Base-by-base conservation (phyloP, 805 yeast genomes). In the Candida alai region DNA sequence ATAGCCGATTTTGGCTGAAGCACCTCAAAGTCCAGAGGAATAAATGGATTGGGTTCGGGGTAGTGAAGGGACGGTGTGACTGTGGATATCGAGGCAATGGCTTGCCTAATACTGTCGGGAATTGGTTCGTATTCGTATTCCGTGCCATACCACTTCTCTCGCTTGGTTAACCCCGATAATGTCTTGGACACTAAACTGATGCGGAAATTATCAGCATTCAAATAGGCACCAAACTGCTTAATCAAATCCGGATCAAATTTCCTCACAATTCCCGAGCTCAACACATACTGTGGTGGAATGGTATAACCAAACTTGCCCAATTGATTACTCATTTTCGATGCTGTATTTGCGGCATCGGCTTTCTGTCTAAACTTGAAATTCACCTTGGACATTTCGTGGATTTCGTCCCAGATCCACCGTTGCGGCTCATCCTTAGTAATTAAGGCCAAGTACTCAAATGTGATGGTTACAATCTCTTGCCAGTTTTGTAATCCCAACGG, bases 141-240 rank as follows among this genome's bases (percentile, higher is more conserved):
- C 0, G 97, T 87, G 3, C 95, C 96, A 52, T 93, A 90, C 96
- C 96, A 90, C 49, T 76, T 69, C 54, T 90, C 98, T 14, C 51
- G 65, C 11, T 59, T 43, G 35, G 68, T 62, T 30, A 74, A 59
- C 2, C 47, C 60, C 3, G 71, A 71, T 3, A 78, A 70, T 5
- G 68, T 69, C 34, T 67, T 43, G 55, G 74, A 56, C 65, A 79
- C 19, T 74, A 89, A 52, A 28, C 70, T 60, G 4, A 76, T 63
- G 40, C 86, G 70, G 46, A 83, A 73, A 44, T 85, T 87, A 15
- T 71, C 65, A 0, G 80, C 71, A 24, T 52, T 70, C 36, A 90
- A 64, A 37, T 64, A 63, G 1, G 58, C 44, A 10, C 73, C 70
- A 42, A 73, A 76, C 10, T 73, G 63, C 6, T 54, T 48, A 19